Base-by-base conservation (phyloP, 2,329 filamentous ascomycete species). In the Verticillium zaregamsianum region DNA sequence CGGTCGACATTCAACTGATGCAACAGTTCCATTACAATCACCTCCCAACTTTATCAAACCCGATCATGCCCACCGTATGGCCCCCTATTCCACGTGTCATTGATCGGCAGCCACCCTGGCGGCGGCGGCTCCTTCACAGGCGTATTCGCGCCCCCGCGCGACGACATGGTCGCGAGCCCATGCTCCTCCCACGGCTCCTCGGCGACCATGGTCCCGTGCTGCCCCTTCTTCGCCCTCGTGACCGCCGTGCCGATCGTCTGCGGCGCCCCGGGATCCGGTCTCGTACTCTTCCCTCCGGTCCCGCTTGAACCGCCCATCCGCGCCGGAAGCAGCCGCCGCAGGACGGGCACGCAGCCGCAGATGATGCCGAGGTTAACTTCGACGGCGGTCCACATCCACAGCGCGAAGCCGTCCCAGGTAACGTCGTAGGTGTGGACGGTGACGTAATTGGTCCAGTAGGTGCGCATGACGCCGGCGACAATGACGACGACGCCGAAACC, bases 321-420 rank as follows among this genome's bases (percentile, higher is more conserved):
- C 37, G 25, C 23, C 5, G 55, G 59, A 25, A 63, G 40, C 33
- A 73, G 63, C 0, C 68, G 69, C 1, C 70, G 66, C 45, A 78
- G 68, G 23, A 72, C 73, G 1, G 76, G 76, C 1, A 76, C 70
- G 52, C 74, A 78, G 17, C 76, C 76, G 57, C 76, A 78, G 32
- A 77, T 75, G 31, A 79, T 71, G n/a, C 74, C 76, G 23, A 78
- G 63, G 57, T 78, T 77, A 2, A 73, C 75, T 62, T 79, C 76
- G 25, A 78, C 71, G 2, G 76, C 74, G 1, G 76, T 77, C 76
- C 76, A 78, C 33, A 77, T 74, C 76, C 76, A 79, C 20, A 79
- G 67, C 15, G 75, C 65, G 55, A 75, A 75, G 1, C 76, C 74
- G 8, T 76, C 65, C 76, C 76, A 79, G 2, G 76, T 79, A 0